Evolutionary conservation across 2,329 filamentous ascomycete genomes (phyloP).

Genomic region (Plenodomus lindquistii): DNA sequence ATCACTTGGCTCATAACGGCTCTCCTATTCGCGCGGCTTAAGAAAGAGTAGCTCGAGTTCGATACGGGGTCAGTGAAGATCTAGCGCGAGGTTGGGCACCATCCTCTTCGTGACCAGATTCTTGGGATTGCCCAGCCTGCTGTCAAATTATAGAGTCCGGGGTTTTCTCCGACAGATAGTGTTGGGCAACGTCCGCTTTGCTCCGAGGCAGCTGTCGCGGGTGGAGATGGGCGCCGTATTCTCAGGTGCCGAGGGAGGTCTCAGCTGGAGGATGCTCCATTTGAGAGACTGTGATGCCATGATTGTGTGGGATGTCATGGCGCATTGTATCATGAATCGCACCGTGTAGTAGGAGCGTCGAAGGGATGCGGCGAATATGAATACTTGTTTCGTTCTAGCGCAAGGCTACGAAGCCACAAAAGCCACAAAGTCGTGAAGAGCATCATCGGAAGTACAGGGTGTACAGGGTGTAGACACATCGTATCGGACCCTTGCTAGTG

Average conservation of each 20-base stretch:
- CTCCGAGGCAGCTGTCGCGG: neutral
- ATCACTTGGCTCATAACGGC: neutral
- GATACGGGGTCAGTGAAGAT: neutral
- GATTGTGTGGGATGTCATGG: neutral
- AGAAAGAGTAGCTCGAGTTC: neutral
- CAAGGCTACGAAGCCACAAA: too few species aligned
- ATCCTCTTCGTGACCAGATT: neutral
- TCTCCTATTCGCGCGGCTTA: neutral
- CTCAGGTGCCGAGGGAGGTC: neutral
- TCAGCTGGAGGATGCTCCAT: too few species aligned
- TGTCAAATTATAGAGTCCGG: neutral
- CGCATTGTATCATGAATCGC: too few species aligned
- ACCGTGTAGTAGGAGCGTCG: too few species aligned
- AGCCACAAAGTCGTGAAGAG: too few species aligned
- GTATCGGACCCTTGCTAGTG: too few species aligned
- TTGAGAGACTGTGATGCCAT: neutral
- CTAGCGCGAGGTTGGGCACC: neutral
- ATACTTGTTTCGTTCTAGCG: too few species aligned
- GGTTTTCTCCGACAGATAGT: neutral
- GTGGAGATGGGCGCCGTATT: neutral
- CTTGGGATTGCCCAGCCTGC: neutral
- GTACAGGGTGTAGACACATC: too few species aligned
- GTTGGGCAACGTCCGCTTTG: neutral
- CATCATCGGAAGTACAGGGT: too few species aligned
- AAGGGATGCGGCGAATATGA: too few species aligned